Base-by-base conservation (phyloP, 768 basidiomycete species). In the Mycena belliarum region DNA sequence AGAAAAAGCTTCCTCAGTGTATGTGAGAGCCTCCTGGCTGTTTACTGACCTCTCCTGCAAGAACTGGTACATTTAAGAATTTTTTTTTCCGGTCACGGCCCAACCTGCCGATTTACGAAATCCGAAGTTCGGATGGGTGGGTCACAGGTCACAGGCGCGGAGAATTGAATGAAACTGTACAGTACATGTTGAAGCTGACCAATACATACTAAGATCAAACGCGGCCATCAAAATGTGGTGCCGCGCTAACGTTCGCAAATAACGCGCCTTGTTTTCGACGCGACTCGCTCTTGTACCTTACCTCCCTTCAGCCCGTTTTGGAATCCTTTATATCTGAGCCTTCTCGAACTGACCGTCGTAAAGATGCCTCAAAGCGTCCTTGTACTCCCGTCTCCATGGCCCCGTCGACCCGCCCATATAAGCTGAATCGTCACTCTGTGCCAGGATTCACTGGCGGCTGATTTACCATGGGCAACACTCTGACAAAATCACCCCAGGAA, bases 401-500 rank as follows among this genome's bases (percentile, higher is more conserved):
- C 24, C 37, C 43, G 18, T 6, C 29, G 12, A 28, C 20, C 10
- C 35, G 16, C 43, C n/a, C 9, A 38, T 58, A 58, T 59, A 54
- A 54, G 21, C 6, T 41, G 18, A 2, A 42, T 15, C 21, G 21
- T n/a, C n/a, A 37, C n/a, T 35, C 28, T 33, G n/a, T 35, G 14
- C 21, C 32, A 43, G 24, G 24, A 14, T 40, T 53, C 52, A 37
- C n/a, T 23, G 15, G 26, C 46, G 12, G 21, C 6, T 35, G 14
- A 40, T 10, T 49, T 33, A 35, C 35, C n/a, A 64, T 61, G 63
- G 53, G 53, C 29, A 55, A 57, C 51, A 56, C 46, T 43, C 51
- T 63, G 38, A 28, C 47, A 10, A 60, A 59, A 51, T 63, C 62
- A 8, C 62, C 62, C 5, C 50, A 59, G n/a, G 62, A 63, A 26